Evolutionary conservation across 768 basidiomycete genomes (phyloP).

Genomic region (Rhizopogon vulgaris): DNA sequence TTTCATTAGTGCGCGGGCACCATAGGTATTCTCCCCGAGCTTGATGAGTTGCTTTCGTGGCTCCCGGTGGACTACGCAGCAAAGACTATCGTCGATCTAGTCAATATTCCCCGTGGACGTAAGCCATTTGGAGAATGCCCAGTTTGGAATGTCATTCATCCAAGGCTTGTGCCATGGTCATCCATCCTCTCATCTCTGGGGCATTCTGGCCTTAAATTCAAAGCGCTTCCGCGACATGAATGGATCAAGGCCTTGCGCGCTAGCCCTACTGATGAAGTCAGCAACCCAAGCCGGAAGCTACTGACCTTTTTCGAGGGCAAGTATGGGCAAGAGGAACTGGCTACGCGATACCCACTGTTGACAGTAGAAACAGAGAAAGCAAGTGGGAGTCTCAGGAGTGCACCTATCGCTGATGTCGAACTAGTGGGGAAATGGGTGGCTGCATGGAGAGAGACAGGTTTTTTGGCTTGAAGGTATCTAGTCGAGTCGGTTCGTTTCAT

Average conservation of each 20-base stretch:
- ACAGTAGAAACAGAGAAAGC: slow-evolving; percentile 5
- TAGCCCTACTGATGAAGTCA: slow-evolving; percentile 16
- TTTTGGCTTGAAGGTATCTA: slow-evolving; percentile 15
- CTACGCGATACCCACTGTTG: slow-evolving; percentile 5
- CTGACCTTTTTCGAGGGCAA: slow-evolving; percentile 19
- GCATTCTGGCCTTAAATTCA: slow-evolving; percentile 28
- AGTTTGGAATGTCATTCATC: slow-evolving; percentile 18
- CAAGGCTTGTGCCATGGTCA: slow-evolving; percentile 25
- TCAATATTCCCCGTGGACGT: slow-evolving; percentile 8
- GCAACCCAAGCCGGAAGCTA: slow-evolving; percentile 20
- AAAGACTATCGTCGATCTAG: slow-evolving; percentile 40
- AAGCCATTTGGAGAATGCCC: slow-evolving; percentile 7
- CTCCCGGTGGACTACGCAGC: slow-evolving; percentile 50
- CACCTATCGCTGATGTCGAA: slow-evolving; percentile 12
- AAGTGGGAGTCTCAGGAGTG: slow-evolving; percentile 14
- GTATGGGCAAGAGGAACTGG: slow-evolving; percentile 14
- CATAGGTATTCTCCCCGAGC: slow-evolving; percentile 28
- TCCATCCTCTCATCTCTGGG: slow-evolving; percentile 34
- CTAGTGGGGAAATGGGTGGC: slow-evolving; percentile 37
- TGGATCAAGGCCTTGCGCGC: slow-evolving; percentile 18
- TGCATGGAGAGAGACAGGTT: slow-evolving; percentile 36
- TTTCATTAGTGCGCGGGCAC: slow-evolving; percentile 34
- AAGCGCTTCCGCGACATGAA: slow-evolving; percentile 11
- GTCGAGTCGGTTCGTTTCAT: no score
- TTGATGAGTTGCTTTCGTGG: slow-evolving; percentile 35